Conservation (phyloP, 2,329 filamentous ascomycete genomes). For the Ramularia collo-cygni region DNA sequence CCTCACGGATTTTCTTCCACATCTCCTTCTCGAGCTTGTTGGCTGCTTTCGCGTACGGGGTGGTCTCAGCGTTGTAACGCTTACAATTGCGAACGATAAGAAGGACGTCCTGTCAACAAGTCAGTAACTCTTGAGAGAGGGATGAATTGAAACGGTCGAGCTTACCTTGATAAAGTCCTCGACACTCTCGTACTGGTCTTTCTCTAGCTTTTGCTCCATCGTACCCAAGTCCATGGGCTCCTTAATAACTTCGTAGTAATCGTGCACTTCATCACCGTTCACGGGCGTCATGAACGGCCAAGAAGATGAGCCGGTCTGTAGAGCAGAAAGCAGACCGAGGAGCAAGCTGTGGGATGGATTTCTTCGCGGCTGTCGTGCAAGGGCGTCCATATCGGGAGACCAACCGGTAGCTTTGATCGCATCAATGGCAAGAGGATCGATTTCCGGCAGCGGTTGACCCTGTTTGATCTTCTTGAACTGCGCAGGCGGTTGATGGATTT, state of each 20-base stretch:
- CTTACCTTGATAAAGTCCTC: constrained; percentile 74
- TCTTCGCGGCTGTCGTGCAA: constrained; percentile 88
- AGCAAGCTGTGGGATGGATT: constrained; percentile 95
- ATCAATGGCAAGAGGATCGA: constrained; percentile 78
- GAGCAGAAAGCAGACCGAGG: constrained; percentile 83
- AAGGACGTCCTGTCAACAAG: constrained; percentile 59
- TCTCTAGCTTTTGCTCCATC: constrained; percentile 93
- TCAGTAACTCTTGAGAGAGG: background rate
- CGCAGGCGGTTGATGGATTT: constrained; percentile 75
- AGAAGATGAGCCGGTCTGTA: constrained; percentile 86
- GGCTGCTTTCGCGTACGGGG: constrained; percentile 89
- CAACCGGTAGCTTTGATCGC: constrained; percentile 88
- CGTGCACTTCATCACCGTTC: constrained; percentile 91
- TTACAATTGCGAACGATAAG: constrained; percentile 93
- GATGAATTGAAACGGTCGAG: background rate
- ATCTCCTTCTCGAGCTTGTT: constrained; percentile 91
- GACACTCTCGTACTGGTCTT: constrained; percentile 81
- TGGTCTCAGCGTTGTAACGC: constrained; percentile 92
- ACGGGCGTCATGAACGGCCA: constrained; percentile 96
- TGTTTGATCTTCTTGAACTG: constrained; percentile 63
- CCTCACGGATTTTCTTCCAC: constrained; percentile 86
- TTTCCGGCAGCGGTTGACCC: constrained; percentile 53
- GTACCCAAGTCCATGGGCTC: constrained; percentile 94
- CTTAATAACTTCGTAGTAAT: constrained; percentile 98
- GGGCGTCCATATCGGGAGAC: constrained; percentile 96